Conservation (phyloP, 495 filamentous ascomycete genomes). For the Rostrohypoxylon terebratum region DNA sequence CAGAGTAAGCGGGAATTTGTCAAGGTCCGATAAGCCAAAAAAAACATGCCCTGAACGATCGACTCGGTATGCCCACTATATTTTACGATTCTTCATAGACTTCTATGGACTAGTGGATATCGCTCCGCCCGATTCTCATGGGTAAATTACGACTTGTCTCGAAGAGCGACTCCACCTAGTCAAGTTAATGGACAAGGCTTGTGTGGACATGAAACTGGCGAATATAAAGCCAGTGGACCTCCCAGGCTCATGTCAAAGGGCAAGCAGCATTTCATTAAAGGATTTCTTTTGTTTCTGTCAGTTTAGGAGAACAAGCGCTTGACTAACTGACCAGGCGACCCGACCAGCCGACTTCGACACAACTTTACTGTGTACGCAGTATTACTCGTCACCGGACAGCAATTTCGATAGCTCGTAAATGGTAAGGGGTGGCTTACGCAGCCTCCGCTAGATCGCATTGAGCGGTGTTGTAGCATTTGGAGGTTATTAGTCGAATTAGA, state of each 20-base stretch:
- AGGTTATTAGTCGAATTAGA: constrained; percentile 17
- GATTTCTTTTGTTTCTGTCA: not conserved
- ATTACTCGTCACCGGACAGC: constrained; percentile 1
- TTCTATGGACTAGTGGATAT: constrained; percentile 26
- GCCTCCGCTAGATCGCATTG: constrained; percentile 5
- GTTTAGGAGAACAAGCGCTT: not conserved
- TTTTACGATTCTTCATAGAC: constrained; percentile 3
- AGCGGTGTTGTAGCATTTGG: not conserved
- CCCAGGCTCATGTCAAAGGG: not conserved
- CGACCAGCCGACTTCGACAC: not conserved
- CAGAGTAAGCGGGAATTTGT: constrained; percentile 22
- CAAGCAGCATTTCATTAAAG: not conserved
- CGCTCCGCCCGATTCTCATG: constrained; percentile 15
- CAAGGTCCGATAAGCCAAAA: constrained; percentile 18
- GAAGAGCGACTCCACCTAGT: constrained; percentile 20
- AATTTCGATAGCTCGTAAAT: constrained; percentile 16
- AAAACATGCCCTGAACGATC: constrained; percentile 18
- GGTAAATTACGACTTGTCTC: constrained; percentile 9
- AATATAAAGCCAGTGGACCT: constrained; percentile 24
- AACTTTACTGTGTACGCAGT: too few relatives aligned
- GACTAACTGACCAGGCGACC: not conserved
- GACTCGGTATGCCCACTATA: constrained; percentile 9
- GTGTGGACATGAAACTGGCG: constrained; percentile 23
- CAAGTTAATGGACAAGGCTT: constrained; percentile 10
- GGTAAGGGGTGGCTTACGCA: constrained; percentile 29